phyloP scores from a whole-genome alignment of 176 grass and related monocot genomes.

The Guadua angustifolia region DNA sequence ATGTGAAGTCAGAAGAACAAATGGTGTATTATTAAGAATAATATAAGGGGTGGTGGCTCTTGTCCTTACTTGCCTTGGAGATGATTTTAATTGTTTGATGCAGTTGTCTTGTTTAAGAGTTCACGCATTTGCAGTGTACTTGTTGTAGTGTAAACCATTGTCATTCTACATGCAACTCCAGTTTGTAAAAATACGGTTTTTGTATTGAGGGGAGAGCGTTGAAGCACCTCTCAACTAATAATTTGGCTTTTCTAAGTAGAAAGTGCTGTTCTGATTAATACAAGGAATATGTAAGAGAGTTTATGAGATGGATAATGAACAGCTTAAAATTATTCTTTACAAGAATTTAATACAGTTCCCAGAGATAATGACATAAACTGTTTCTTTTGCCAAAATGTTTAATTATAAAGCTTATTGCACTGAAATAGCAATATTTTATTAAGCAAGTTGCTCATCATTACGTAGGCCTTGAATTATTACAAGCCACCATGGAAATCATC shows the following conservation, averaged over 20 bases:
- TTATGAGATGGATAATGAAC: not conserved
- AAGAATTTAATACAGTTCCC: not conserved
- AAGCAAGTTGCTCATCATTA: not conserved
- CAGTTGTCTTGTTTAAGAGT: conserved; percentile 25
- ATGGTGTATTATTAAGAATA: conserved; percentile 36
- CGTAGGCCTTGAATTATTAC: not conserved
- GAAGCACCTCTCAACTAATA: not conserved
- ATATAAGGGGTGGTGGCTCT: conserved; percentile 26
- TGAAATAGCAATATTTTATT: not conserved
- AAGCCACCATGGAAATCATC: not conserved
- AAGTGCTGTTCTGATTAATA: not conserved
- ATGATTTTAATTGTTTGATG: not conserved
- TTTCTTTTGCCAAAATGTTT: not conserved
- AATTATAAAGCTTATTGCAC: not conserved
- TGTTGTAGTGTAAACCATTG: conserved; percentile 28
- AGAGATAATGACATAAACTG: not conserved
- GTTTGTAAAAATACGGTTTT: not conserved
- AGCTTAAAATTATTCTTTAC: not conserved
- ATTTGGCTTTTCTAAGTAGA: not conserved
- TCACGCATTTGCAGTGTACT: conserved; percentile 25
- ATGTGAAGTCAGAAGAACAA: conserved; percentile 49
- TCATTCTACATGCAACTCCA: conserved; percentile 10
- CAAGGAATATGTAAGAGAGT: not conserved
- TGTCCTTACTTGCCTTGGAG: conserved; percentile 32
- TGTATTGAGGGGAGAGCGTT: too few relatives aligned